Conservation (phyloP, 2,329 filamentous ascomycete species). For the Exophiala spinifera region DNA sequence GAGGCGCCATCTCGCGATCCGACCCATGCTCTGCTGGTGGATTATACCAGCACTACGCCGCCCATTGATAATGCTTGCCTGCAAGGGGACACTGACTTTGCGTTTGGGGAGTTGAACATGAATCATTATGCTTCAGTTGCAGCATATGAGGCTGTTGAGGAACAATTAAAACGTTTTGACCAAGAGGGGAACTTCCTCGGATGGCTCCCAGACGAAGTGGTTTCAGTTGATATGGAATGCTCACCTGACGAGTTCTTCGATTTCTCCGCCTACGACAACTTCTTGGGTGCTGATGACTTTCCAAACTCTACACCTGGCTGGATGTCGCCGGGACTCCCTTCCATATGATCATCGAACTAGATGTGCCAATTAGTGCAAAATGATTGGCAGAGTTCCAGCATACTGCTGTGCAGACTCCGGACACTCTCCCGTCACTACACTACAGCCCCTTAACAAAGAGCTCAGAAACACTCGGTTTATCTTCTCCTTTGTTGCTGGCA, state of each 20-base stretch:
- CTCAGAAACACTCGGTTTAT: too few species aligned
- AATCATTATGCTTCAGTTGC: not conserved
- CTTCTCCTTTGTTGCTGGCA: too few species aligned
- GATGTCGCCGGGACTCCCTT: too few species aligned
- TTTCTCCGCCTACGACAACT: too few species aligned
- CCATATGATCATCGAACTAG: too few species aligned
- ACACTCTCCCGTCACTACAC: too few species aligned
- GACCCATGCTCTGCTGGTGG: not conserved
- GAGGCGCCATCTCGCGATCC: not conserved
- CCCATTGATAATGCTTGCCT: not conserved
- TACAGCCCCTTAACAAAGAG: too few species aligned
- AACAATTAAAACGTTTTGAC: not conserved
- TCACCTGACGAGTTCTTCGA: not conserved
- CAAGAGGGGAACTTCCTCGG: not conserved
- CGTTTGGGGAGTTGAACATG: not conserved
- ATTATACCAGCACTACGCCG: not conserved
- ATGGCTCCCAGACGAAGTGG: not conserved
- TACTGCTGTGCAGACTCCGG: too few species aligned
- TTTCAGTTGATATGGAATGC: not conserved
- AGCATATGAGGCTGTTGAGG: not conserved
- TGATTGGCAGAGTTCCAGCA: too few species aligned
- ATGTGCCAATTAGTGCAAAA: too few species aligned
- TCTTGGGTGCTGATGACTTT: too few species aligned
- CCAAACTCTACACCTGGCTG: too few species aligned
- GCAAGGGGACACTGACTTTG: not conserved